A percentile compares a stretch with the other conserved stretches of the same genome.
Evolutionary conservation across 2,329 filamentous ascomycete species (phyloP).

Genomic region (Trichoderma koningiopsis): DNA sequence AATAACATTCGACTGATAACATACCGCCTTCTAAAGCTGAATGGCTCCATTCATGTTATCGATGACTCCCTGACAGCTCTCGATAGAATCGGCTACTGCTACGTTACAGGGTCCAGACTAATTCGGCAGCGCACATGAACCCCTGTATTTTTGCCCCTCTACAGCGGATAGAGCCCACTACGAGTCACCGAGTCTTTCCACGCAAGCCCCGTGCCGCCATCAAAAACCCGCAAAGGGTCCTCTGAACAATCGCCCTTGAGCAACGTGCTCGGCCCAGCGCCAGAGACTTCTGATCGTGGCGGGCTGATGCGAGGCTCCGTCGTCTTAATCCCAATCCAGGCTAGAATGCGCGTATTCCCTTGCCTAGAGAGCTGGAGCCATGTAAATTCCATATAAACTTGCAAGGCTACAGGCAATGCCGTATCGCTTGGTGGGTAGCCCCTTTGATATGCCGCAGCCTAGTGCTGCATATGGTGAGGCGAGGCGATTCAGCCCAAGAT

Average conservation of each 20-base stretch:
- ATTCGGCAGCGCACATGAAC: background rate
- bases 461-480: background rate
- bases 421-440: background rate
- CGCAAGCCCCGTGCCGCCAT: background rate
- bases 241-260: background rate
- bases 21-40: background rate
- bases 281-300: background rate
- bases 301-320: background rate
- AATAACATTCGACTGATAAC: background rate
- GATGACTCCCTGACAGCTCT: background rate
- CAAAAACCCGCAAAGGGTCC: background rate
- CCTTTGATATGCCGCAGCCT: slow-evolving; percentile 2
- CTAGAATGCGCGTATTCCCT: background rate
- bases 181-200: background rate
- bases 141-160: background rate
- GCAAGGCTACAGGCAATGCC: background rate
- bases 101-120: background rate
- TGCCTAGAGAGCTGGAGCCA: background rate
- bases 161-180: background rate
- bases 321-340: background rate
- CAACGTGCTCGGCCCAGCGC: slow-evolving; percentile 4
- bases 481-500: slow-evolving; percentile 8
- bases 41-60: background rate
- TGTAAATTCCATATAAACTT: background rate
- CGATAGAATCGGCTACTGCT: background rate